These are phyloP conservation scores for Tremella yokohamensis DNA, from an alignment of 768 basidiomycete genomes.

Conservation along the genomic window DNA sequence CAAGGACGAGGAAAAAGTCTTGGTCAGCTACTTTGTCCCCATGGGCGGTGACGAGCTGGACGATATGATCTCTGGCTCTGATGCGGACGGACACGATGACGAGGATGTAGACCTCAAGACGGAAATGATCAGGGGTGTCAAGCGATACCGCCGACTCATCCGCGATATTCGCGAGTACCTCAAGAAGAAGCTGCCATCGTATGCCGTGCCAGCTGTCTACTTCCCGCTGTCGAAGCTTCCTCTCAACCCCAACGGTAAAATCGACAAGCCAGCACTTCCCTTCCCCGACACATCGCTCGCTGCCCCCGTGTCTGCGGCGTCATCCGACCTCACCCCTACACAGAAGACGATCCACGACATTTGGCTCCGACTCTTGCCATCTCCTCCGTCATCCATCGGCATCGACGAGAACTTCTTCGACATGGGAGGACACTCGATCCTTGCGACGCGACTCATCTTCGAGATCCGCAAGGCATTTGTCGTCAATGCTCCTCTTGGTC, in stretches of 20 bases:
- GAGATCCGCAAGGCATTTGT: constrained; percentile 91
- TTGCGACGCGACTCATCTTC: constrained; percentile 94
- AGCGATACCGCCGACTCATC: constrained; percentile 79
- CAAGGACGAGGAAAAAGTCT: constrained; percentile 98
- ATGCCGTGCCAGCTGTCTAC: constrained; percentile 92
- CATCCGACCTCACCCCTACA: constrained; percentile 61
- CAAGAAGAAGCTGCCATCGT: constrained; percentile 92
- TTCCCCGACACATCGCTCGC: constrained; percentile 91
- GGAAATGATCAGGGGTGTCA: constrained; percentile 70
- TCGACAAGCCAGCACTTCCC: constrained; percentile 95
- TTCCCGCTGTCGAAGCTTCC: constrained; percentile 94
- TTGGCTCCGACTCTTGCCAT: constrained; percentile 78
- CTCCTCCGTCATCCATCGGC: constrained; percentile 70
- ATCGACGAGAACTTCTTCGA: constrained; percentile 96
- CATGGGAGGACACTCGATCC: constrained; percentile 94
- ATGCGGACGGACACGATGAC: constrained; percentile 53
- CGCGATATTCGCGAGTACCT: constrained; percentile 90
- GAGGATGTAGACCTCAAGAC: constrained; percentile 58
- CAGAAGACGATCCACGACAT: constrained; percentile 77
- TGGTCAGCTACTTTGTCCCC: constrained; percentile 96
- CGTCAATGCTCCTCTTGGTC: constrained; percentile 80
- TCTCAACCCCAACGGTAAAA: constrained; percentile 96
- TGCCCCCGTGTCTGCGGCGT: constrained; percentile 52
- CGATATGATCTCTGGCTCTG: constrained; percentile 57
- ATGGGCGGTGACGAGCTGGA: constrained; percentile 63